Conservation (phyloP, 2,329 filamentous ascomycete species). For the Aspergillus thermomutatus region DNA sequence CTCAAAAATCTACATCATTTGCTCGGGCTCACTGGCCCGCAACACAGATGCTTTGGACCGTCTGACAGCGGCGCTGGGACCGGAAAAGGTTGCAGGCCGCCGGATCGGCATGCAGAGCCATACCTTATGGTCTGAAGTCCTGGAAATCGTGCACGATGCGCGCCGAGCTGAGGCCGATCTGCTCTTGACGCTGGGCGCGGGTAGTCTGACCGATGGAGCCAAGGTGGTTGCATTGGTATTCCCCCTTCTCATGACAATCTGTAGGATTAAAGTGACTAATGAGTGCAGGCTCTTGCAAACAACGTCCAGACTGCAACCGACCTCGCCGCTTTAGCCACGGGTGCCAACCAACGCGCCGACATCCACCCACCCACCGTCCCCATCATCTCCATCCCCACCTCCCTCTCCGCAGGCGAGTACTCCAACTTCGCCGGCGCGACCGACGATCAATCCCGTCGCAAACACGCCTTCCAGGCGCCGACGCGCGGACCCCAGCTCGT, state of each 20-base stretch:
- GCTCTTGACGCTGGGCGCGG: slow-evolving; percentile 54
- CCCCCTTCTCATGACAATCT: not conserved
- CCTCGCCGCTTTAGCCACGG: slow-evolving; percentile 35
- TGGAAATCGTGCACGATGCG: slow-evolving; percentile 46
- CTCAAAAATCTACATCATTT: slow-evolving; percentile 50
- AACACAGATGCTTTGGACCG: slow-evolving; percentile 46
- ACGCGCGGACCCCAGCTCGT: slow-evolving; percentile 49
- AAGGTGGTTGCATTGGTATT: slow-evolving; percentile 50
- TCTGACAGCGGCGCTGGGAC: slow-evolving; percentile 42
- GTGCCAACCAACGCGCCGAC: slow-evolving; percentile 21
- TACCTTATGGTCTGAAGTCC: slow-evolving; percentile 52
- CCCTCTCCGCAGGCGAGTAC: slow-evolving; percentile 43
- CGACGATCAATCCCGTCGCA: slow-evolving; percentile 33
- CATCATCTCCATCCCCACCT: slow-evolving; percentile 42
- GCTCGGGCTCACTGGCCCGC: slow-evolving; percentile 47
- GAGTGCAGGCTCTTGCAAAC: slow-evolving; percentile 47
- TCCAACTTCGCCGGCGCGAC: slow-evolving; percentile 40
- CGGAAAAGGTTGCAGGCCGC: slow-evolving; percentile 39
- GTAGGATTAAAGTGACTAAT: not conserved
- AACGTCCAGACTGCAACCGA: slow-evolving; percentile 36
- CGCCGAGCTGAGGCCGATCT: slow-evolving; percentile 43
- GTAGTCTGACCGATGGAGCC: slow-evolving; percentile 55
- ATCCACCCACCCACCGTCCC: slow-evolving; percentile 27
- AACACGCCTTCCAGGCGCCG: slow-evolving; percentile 36
- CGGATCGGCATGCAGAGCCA: slow-evolving; percentile 53